Evolutionary conservation across 768 basidiomycete species (phyloP), one percentile per base, ranked within the genome.

Genomic region (Amanita pseudoporphyria): DNA sequence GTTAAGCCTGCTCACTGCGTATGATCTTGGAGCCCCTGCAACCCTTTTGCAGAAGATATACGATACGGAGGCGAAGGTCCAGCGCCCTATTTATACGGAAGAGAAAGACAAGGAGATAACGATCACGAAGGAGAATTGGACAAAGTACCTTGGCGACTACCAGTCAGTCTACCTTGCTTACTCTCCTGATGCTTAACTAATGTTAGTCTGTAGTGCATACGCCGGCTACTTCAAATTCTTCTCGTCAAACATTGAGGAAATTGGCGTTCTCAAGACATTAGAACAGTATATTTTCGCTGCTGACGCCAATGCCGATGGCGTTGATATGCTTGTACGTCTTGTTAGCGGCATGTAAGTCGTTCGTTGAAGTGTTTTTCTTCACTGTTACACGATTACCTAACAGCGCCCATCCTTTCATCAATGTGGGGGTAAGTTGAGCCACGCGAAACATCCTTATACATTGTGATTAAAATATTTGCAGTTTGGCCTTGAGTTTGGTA

Each of bases 391-490:
- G 7, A 37, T 42, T 9, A n/a, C 21, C 21, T 22, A 24, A 39
- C 19, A 81, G 78, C 3, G 51, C 74, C 10, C 80, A 82, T 60
- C 76, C 78, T 0, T 59, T 78, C 42, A 82, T 82, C 42, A 73
- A 76, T 55, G 62, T 71, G n/a, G 80, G 79, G 36, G 78, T 79
- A 57, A 38, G 72, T 69, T 6, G 48, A 31, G 19, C 12, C 12
- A n/a, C 16, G 14, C 40, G 33, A n/a, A 37, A 19, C 14, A 9
- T 21, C 6, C 28, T 26, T 7, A 18, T 19, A n/a, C 16, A n/a
- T 22, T 47, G 30, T 13, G 13, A 5, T 21, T 14, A 28, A 40
- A 16, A 36, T 31, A 45, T 52, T n/a, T 39, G 30, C 51, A 79
- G 76, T 77, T 77, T 57, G 78, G 70, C 5, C 60, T 67, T 22